Evolutionary conservation across 148 eudicot genomes (phyloP), one percentile per base, ranked within the genome.

Genomic region (Fallopia convolvulus): DNA sequence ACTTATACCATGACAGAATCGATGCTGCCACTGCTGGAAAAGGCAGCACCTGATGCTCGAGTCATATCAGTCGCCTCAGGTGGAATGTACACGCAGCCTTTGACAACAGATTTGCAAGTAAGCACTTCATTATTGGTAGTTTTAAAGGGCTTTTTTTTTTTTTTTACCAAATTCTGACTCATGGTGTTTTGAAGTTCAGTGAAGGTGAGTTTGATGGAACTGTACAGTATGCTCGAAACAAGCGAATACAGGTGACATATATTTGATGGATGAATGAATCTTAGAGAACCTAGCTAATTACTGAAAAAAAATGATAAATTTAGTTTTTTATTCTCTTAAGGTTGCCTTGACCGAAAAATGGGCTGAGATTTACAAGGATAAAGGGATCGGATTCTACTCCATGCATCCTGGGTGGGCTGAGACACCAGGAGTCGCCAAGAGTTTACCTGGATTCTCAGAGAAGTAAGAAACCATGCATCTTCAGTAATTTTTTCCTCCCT

Each of bases 381-480:
- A 83, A 79, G 84, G 87, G 46, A 91, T 91, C 41, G 89, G 88
- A 14, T 89, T 91, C 86, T 91, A 91, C 77, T 76, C 92, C 1
- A 95, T 92, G 99, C 99, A 95, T 89, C 99, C 99, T 2, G 99
- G 97, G n/a, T 95, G 97, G 99, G 97, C 97, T n/a, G 97, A 87
- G 86, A 95, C 97, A 26, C 97, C 99, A 48, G 96, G 97, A 75
- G 94, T 94, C 53, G 76, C 89, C 49, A 89, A 82, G 61, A 94
- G 96, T 82, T 75, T 94, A 81, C 97, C 99, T 18, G 83, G 76
- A 26, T 94, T 94, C 81, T 86, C 94, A 76, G 79, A 92, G 85
- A 77, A 77, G 97, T 94, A 88, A 68, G 72, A 39, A 36, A 30
- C 72, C 6, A 1, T 26, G 30, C 30, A 26, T 39, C 44, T 36